Percentiles rank a stretch among this genome's conserved stretches.
Evolutionary conservation across 2,329 filamentous ascomycete species (phyloP).

Genomic region (Calonectria hawksworthii): DNA sequence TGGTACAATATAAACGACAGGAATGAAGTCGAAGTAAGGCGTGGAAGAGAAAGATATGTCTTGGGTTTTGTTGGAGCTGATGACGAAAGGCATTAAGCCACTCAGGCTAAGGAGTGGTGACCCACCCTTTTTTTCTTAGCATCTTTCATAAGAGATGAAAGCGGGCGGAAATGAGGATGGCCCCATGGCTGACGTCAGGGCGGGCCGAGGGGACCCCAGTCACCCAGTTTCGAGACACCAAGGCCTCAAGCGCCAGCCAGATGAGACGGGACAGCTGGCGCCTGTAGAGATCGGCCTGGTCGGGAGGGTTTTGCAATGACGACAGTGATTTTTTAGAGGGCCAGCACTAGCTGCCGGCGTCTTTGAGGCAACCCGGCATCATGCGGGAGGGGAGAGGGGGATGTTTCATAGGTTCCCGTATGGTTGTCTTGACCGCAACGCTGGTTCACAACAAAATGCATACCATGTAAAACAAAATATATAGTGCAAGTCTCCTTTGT

Average conservation of each 20-base stretch:
- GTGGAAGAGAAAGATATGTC: slow-evolving; percentile 31
- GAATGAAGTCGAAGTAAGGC: slow-evolving; percentile 25
- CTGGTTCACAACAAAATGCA: no score
- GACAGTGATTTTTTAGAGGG: slow-evolving; percentile 4
- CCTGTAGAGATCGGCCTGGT: slow-evolving; percentile 12
- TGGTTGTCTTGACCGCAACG: neutral
- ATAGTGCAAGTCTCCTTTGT: neutral
- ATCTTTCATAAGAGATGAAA: slow-evolving; percentile 20
- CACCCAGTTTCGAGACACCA: slow-evolving; percentile 18
- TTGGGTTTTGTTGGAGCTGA: slow-evolving; percentile 39
- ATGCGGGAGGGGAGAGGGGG: neutral
- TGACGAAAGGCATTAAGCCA: slow-evolving; percentile 46
- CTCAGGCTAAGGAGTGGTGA: slow-evolving; percentile 28
- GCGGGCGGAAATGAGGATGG: slow-evolving; percentile 25
- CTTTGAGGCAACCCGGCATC: neutral
- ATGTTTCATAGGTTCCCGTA: neutral
- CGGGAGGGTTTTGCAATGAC: slow-evolving; percentile 8
- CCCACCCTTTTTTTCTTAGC: slow-evolving; percentile 30
- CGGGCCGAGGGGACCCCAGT: slow-evolving; percentile 17
- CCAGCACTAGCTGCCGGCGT: neutral
- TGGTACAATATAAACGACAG: slow-evolving; percentile 23
- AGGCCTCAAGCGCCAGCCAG: neutral
- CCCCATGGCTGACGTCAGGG: slow-evolving; percentile 41
- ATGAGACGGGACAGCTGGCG: slow-evolving; percentile 10
- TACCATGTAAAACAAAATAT: neutral